Evolutionary conservation across 306 rosid genomes (phyloP).

Genomic region (Alnus rubra): DNA sequence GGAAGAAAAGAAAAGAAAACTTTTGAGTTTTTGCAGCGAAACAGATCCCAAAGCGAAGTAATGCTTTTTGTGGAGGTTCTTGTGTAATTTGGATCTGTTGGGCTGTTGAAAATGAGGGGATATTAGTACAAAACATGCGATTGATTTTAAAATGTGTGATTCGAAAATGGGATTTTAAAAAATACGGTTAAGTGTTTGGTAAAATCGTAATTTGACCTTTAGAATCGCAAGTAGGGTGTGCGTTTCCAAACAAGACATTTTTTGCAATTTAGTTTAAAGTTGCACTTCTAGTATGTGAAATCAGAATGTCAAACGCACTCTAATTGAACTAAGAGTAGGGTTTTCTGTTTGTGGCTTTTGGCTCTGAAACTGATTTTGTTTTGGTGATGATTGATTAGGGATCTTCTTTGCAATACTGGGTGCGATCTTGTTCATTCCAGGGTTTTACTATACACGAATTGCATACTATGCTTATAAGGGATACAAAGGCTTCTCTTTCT

Average conservation of each 20-base stretch:
- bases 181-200: too few relatives aligned
- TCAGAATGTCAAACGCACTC: too few relatives aligned
- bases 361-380: background rate
- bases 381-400: constrained; percentile 48
- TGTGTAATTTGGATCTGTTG: background rate
- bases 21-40: background rate
- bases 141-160: too few relatives aligned
- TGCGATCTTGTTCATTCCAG: constrained; percentile 83
- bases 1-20: too few relatives aligned
- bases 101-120: background rate
- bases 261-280: too few relatives aligned
- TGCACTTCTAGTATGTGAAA: too few relatives aligned
- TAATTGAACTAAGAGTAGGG: background rate
- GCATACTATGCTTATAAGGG: constrained; percentile 98
- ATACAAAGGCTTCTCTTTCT: constrained; percentile 93
- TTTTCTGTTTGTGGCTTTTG: background rate
- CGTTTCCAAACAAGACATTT: too few relatives aligned
- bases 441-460: constrained; percentile 93
- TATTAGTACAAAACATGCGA: too few relatives aligned
- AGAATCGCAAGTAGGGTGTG: too few relatives aligned
- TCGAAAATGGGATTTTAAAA: too few relatives aligned
- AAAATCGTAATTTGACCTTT: too few relatives aligned
- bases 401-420: constrained; percentile 90
- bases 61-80: background rate
- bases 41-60: background rate